Percentiles rank a stretch among this genome's conserved stretches.
Conservation (phyloP, 345 rosid species). For the Salix purpurea region DNA sequence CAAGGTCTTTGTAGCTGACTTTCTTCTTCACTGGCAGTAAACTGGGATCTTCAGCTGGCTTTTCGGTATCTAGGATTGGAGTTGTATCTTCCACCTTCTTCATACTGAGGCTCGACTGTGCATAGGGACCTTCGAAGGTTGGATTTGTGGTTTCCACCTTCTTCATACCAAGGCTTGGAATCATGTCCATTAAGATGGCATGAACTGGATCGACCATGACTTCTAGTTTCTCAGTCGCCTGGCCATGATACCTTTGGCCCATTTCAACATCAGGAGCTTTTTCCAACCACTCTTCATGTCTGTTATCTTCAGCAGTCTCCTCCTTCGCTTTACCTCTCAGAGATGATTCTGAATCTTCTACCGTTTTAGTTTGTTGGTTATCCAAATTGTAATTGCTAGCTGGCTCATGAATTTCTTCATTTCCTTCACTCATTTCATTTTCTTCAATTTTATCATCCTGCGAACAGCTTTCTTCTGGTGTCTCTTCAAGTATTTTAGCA, state of each 20-base stretch:
- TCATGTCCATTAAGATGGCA: conserved; percentile 76
- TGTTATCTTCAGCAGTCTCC: conserved; percentile 20
- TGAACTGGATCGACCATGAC: conserved; percentile 67
- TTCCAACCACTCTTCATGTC: neutral
- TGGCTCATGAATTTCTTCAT: conserved; percentile 7
- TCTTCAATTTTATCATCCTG: conserved; percentile 23
- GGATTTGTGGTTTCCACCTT: conserved; percentile 19
- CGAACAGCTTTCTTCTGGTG: conserved; percentile 44
- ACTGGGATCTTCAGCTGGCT: neutral
- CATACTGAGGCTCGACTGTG: too few relatives aligned
- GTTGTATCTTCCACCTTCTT: neutral
- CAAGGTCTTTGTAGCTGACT: conserved; percentile 85
- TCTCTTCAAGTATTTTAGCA: conserved; percentile 49
- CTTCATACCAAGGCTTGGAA: conserved; percentile 68
- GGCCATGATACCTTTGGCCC: conserved; percentile 5
- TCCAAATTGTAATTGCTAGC: conserved; percentile 12
- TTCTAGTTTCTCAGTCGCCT: conserved; percentile 9
- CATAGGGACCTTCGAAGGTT: neutral
- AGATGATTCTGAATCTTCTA: conserved; percentile 28
- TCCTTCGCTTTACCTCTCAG: conserved; percentile 18
- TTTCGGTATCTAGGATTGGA: conserved; percentile 1
- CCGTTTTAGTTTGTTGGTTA: conserved; percentile 1
- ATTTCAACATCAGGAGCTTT: conserved; percentile 13
- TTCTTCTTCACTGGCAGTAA: conserved; percentile 46
- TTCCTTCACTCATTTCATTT: conserved; percentile 13